Conservation (phyloP, 768 basidiomycete genomes). For the Termitomyces sp. region DNA sequence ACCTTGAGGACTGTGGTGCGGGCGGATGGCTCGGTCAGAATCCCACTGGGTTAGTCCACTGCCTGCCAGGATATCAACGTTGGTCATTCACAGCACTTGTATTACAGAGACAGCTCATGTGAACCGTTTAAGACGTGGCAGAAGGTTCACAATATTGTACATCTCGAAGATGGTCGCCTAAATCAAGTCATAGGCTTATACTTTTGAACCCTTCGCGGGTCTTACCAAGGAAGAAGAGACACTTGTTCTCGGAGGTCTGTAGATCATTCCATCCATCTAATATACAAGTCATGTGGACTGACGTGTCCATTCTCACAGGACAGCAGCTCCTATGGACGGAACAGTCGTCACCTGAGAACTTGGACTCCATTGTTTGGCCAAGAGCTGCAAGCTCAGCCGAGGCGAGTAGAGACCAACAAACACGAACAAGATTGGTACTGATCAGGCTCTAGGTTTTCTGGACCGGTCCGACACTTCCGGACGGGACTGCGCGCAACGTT, state of each 20-base stretch:
- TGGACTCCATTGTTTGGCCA: conserved; percentile 70
- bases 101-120: conserved; percentile 56
- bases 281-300: background rate
- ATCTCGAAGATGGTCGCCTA: background rate
- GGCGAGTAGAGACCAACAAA: conserved; percentile 12
- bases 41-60: conserved; percentile 29
- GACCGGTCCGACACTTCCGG: conserved; percentile 45
- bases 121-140: conserved; percentile 81
- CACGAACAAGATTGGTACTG: background rate
- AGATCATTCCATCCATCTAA: background rate
- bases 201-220: conserved; percentile 65
- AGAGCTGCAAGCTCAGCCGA: conserved; percentile 68
- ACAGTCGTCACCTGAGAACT: conserved; percentile 60
- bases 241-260: conserved; percentile 64
- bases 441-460: conserved; percentile 48
- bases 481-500: conserved; percentile 33
- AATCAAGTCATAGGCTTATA: conserved; percentile 37
- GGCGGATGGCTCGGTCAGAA: conserved; percentile 62
- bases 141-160: conserved; percentile 33
- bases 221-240: conserved; percentile 38
- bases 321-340: conserved; percentile 72
- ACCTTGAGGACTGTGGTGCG: conserved; percentile 55
- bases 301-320: conserved; percentile 24
- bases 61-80: background rate
- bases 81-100: background rate